Evolutionary conservation across 208 protist species (phyloP).

Genomic region (Acanthamoeba healyi): DNA sequence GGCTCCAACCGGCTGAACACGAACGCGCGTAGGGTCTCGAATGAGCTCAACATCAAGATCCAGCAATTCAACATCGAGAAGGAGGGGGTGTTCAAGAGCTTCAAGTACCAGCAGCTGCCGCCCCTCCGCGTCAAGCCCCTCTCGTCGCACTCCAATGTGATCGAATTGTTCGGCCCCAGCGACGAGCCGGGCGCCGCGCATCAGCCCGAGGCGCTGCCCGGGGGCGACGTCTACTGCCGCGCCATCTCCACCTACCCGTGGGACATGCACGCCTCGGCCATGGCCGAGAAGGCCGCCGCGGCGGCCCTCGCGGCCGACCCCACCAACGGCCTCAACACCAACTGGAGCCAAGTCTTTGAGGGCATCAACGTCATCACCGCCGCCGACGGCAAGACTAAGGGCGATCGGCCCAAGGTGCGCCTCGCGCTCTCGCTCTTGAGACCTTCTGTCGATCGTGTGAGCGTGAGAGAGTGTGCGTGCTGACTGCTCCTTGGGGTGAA

Average conservation of each 20-base stretch:
- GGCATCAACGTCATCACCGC: no score
- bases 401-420: not conserved
- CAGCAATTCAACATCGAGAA: conserved; percentile 44
- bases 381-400: no score
- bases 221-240: not conserved
- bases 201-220: not conserved
- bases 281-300: not conserved
- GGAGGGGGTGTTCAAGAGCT: conserved; percentile 49
- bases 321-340: no score
- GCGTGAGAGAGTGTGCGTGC: not conserved
- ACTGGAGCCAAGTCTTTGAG: no score
- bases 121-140: conserved; percentile 40
- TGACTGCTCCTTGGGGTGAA: no score
- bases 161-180: conserved; percentile 51
- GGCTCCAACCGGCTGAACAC: not conserved
- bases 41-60: conserved; percentile 25
- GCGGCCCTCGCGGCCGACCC: not conserved
- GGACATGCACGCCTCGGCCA: not conserved
- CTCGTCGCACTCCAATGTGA: not conserved
- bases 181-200: not conserved
- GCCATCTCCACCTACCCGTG: conserved; percentile 47
- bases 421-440: no score
- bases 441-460: not conserved
- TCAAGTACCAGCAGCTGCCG: conserved; percentile 55
- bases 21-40: not conserved